Conservation (phyloP, 2,329 filamentous ascomycete genomes). For the Cryphonectria radicalis region DNA sequence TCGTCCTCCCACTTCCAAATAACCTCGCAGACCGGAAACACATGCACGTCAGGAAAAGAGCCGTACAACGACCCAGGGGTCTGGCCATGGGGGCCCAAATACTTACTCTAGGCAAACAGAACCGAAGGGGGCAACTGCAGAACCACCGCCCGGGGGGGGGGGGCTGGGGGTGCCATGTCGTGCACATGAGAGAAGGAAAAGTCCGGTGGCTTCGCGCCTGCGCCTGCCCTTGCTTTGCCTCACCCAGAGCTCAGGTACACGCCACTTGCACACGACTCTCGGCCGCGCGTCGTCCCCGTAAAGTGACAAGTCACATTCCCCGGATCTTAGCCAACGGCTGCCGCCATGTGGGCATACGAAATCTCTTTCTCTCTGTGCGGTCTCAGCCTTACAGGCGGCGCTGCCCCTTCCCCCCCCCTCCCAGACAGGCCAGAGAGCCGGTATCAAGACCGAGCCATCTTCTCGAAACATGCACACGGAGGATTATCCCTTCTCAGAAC, state of each 20-base stretch:
- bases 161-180: not conserved
- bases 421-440: not conserved
- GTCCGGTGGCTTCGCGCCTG: not conserved
- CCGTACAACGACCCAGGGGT: not conserved
- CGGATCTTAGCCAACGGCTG: not conserved
- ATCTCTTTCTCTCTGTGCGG: not conserved
- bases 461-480: not conserved
- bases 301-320: constrained; percentile 14
- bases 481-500: not conserved
- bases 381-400: constrained; percentile 4
- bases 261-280: not conserved
- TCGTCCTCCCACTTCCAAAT: no score
- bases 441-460: not conserved
- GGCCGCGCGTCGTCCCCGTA: not conserved
- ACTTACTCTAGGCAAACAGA: not conserved
- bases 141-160: not conserved
- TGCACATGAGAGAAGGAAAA: not conserved
- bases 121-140: not conserved
- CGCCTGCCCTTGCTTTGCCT: not conserved
- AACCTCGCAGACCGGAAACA: not conserved
- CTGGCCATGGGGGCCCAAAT: not conserved
- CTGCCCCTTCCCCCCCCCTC: not conserved
- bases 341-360: not conserved
- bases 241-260: no score
- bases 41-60: not conserved